Evolutionary conservation across 2,329 filamentous ascomycete genomes (phyloP).

Genomic region (Myriosclerotinia duriaeana): DNA sequence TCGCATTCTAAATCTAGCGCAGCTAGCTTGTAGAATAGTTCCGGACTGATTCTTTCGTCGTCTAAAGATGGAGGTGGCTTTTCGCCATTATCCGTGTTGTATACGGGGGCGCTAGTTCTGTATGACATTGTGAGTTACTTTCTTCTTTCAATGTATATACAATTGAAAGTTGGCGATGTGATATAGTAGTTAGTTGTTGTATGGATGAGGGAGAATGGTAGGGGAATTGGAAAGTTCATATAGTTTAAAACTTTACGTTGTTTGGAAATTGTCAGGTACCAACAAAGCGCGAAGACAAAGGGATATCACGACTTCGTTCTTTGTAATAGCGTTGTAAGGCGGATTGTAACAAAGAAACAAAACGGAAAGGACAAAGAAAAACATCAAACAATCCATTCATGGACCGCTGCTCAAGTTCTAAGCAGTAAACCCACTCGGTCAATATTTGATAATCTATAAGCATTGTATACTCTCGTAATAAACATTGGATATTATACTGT

Average conservation of each 20-base stretch:
- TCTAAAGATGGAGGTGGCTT: slow-evolving; percentile 6
- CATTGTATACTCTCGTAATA: not conserved
- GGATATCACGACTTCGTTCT: not conserved
- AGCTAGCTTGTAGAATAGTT: slow-evolving; percentile 6
- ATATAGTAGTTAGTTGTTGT: not conserved
- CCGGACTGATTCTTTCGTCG: not conserved
- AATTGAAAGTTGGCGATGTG: not conserved
- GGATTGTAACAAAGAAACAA: not conserved
- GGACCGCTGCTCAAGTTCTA: not conserved
- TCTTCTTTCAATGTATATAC: not conserved
- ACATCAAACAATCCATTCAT: not conserved
- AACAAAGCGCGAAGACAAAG: not conserved
- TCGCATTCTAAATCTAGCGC: not conserved
- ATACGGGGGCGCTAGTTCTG: not conserved
- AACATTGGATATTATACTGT: not conserved
- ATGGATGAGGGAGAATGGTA: not conserved
- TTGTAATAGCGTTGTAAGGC: not conserved
- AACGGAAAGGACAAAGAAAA: not conserved
- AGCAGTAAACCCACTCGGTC: not conserved
- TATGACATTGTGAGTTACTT: not conserved
- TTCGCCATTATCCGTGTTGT: not conserved
- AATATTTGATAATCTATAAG: not conserved
- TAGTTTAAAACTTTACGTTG: not conserved
- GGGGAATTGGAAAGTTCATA: not conserved
- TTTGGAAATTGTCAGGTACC: not conserved